A percentile compares a stretch with the other conserved stretches of the same genome.
These are phyloP conservation scores for Mycena epipterygia DNA, from an alignment of 768 basidiomycete species.

Conservation along the genomic window DNA sequence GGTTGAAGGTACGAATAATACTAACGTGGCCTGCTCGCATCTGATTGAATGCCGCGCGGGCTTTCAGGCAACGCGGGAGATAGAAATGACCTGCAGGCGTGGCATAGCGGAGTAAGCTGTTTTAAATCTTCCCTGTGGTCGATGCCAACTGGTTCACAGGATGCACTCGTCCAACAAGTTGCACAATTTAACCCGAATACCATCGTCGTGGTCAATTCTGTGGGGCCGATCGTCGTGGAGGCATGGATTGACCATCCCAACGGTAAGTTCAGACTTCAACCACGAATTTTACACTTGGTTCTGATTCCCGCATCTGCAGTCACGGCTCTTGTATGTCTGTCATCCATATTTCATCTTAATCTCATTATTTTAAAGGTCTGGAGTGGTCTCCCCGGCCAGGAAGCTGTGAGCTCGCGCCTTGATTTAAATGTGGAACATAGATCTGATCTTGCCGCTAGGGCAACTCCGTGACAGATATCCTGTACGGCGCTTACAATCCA, in stretches of 20 bases:
- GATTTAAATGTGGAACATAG: conserved; percentile 37
- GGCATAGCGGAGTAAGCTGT: conserved; percentile 60
- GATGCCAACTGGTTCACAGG: conserved; percentile 40
- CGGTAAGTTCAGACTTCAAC: conserved; percentile 39
- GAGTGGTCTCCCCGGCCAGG: conserved; percentile 71
- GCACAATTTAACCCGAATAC: conserved; percentile 68
- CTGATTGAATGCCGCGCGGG: neutral
- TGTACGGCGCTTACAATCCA: conserved; percentile 73
- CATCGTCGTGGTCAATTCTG: conserved; percentile 76
- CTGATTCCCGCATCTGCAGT: conserved; percentile 39
- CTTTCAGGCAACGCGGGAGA: conserved; percentile 67
- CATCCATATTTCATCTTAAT: neutral
- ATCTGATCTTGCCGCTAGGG: conserved; percentile 46
- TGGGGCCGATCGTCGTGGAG: conserved; percentile 71
- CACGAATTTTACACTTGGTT: too few species aligned
- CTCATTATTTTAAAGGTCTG: conserved; percentile 49
- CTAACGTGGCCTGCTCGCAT: too few species aligned
- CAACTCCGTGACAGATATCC: conserved; percentile 68
- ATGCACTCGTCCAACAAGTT: conserved; percentile 62
- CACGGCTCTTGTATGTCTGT: conserved; percentile 50
- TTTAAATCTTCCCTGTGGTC: conserved; percentile 2
- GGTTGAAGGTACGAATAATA: conserved; percentile 31
- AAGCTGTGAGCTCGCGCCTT: conserved; percentile 62
- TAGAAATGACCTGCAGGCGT: conserved; percentile 62
- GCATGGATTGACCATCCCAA: conserved; percentile 71